Evolutionary conservation across 1,284 basidiomycete species (phyloP).

Genomic region (Vanrija humicola): DNA sequence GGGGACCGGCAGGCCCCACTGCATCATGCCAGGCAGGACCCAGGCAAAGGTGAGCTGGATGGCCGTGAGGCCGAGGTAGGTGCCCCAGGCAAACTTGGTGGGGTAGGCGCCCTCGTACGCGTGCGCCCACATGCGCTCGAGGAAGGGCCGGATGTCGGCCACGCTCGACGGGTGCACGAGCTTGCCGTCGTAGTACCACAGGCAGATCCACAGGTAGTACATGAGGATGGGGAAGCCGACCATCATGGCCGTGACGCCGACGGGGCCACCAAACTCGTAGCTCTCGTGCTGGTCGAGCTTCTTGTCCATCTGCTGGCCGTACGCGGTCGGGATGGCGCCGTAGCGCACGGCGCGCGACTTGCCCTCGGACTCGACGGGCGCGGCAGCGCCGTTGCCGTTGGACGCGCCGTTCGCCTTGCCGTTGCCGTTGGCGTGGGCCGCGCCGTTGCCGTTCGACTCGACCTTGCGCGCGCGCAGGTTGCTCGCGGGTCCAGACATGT

Average conservation of each 20-base stretch:
- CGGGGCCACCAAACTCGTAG: slow-evolving; percentile 94
- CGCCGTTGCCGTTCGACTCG: slow-evolving; percentile 1
- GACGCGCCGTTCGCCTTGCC: slow-evolving; percentile 7
- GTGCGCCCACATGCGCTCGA: slow-evolving; percentile 77
- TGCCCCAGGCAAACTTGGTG: slow-evolving; percentile 77
- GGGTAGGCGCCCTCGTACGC: slow-evolving; percentile 85
- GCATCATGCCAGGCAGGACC: slow-evolving; percentile 85
- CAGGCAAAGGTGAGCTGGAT: slow-evolving; percentile 88
- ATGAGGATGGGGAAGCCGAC: slow-evolving; percentile 69
- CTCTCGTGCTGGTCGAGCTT: slow-evolving; percentile 73
- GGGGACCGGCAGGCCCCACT: slow-evolving; percentile 79
- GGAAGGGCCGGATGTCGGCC: slow-evolving; percentile 73
- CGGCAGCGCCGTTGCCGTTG: not conserved
- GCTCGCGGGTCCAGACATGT: slow-evolving; percentile 13
- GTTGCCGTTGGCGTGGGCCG: slow-evolving; percentile 1
- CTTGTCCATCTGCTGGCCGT: slow-evolving; percentile 66
- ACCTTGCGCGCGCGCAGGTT: slow-evolving; percentile 29
- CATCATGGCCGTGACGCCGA: slow-evolving; percentile 91
- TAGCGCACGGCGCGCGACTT: slow-evolving; percentile 24
- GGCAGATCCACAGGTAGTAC: slow-evolving; percentile 95
- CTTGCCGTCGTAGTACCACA: slow-evolving; percentile 91
- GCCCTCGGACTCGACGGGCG: slow-evolving; percentile 10
- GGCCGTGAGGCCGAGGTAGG: slow-evolving; percentile 83
- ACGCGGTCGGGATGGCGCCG: slow-evolving; percentile 53
- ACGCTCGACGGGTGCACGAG: slow-evolving; percentile 70